A percentile compares a stretch with the other conserved stretches of the same genome.
phyloP scores from a whole-genome alignment of 306 rosid species.

The Trichosanthes cucumerina region DNA sequence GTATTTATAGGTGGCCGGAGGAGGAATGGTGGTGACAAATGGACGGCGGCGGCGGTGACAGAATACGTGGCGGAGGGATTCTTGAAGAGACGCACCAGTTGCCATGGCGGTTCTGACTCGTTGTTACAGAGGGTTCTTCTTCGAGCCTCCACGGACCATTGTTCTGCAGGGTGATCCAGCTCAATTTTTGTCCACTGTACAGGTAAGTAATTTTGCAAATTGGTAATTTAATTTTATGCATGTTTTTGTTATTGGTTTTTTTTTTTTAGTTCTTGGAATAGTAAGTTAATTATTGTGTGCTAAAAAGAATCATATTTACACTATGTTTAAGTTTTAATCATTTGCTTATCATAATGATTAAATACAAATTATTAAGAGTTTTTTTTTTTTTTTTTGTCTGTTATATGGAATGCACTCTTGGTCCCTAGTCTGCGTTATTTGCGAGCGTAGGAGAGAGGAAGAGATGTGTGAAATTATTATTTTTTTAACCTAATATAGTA shows the following conservation, averaged over 20 bases:
- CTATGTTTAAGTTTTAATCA: too few relatives aligned
- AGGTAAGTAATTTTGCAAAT: not conserved
- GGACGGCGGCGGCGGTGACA: not conserved
- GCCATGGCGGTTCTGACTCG: conserved; percentile 5
- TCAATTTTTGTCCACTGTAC: not conserved
- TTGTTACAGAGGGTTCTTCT: not conserved
- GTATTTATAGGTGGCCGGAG: not conserved
- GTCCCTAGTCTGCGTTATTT: too few relatives aligned
- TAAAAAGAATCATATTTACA: too few relatives aligned
- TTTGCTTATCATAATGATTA: too few relatives aligned
- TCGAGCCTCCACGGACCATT: conserved; percentile 8
- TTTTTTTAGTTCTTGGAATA: too few relatives aligned
- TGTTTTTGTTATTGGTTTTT: not conserved
- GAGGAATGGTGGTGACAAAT: not conserved
- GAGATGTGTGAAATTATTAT: too few relatives aligned
- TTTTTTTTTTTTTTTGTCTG: too few relatives aligned
- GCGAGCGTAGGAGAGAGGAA: too few relatives aligned
- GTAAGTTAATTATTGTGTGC: too few relatives aligned
- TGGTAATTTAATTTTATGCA: not conserved
- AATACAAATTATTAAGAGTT: too few relatives aligned
- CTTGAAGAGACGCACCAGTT: not conserved
- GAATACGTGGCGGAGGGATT: not conserved
- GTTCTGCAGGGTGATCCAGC: not conserved
- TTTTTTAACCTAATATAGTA: too few relatives aligned
- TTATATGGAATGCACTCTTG: too few relatives aligned